Conservation (phyloP, 192 early-diverging fungal species). For the Cetraspora pellucida region DNA sequence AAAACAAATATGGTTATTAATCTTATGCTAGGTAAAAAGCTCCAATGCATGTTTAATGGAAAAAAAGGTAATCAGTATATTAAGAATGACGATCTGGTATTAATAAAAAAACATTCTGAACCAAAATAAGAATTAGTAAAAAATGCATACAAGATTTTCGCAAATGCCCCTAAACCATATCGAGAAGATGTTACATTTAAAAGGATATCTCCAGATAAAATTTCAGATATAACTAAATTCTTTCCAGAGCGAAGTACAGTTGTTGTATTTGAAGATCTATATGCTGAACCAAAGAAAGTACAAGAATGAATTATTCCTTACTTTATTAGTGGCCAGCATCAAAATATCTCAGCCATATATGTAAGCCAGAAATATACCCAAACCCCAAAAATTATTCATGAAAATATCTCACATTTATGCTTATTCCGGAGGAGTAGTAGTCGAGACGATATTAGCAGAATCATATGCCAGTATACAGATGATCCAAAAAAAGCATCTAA, state of each 20-base stretch:
- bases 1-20: conserved; percentile 28
- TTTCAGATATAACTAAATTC: conserved; percentile 16
- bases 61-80: conserved; percentile 13
- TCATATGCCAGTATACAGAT: not conserved
- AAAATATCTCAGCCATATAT: not conserved
- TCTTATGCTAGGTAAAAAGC: conserved; percentile 12
- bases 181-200: conserved; percentile 8
- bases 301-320: conserved; percentile 12
- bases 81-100: conserved; percentile 20
- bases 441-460: not conserved
- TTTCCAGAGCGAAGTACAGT: not conserved
- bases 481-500: conserved; percentile 17
- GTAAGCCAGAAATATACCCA: conserved; percentile 14
- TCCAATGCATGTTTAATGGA: conserved; percentile 1
- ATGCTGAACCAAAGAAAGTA: not conserved
- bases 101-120: not conserved
- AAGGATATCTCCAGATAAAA: not conserved
- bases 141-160: not conserved
- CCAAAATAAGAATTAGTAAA: no score
- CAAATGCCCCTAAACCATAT: not conserved
- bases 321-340: not conserved
- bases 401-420: conserved; percentile 3
- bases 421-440: not conserved
- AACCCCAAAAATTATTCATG: conserved; percentile 3
- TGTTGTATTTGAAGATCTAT: conserved; percentile 15